phyloP scores from a whole-genome alignment of 306 rosid genomes.

The Gynostemma pentaphyllum region DNA sequence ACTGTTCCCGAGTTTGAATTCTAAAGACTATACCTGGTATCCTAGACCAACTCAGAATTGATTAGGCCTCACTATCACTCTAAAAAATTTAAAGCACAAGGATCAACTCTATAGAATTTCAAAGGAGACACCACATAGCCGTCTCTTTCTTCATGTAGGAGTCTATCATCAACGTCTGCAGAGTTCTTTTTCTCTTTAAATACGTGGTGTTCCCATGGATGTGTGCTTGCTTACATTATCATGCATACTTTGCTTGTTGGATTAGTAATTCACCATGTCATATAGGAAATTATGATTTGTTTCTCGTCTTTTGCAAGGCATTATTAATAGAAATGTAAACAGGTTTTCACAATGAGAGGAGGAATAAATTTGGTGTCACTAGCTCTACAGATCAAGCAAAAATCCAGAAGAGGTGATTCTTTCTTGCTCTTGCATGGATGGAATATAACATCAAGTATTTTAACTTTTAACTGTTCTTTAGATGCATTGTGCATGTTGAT shows the following conservation, averaged over 20 bases:
- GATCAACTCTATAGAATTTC: background rate
- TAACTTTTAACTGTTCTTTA: slow-evolving; percentile 4
- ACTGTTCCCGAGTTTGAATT: too few species aligned
- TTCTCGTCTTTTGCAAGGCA: background rate
- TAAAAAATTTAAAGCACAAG: too few species aligned
- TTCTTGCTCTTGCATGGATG: slow-evolving; percentile 15
- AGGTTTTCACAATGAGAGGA: slow-evolving; percentile 39
- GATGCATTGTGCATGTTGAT: background rate
- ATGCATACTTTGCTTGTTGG: too few species aligned
- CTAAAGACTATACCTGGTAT: too few species aligned
- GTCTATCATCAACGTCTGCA: too few species aligned
- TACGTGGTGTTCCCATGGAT: too few species aligned
- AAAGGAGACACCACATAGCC: background rate
- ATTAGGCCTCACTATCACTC: too few species aligned
- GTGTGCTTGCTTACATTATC: too few species aligned
- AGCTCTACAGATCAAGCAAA: slow-evolving; percentile 29
- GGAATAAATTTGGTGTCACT: slow-evolving; percentile 20
- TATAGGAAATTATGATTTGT: background rate
- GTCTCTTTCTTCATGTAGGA: too few species aligned
- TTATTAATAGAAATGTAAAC: slow-evolving; percentile 13
- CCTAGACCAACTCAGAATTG: too few species aligned
- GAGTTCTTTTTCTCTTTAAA: too few species aligned
- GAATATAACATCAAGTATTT: background rate
- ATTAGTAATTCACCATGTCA: too few species aligned
- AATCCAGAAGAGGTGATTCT: slow-evolving; percentile 46